A percentile compares a stretch with the other conserved stretches of the same genome.
phyloP scores from a whole-genome alignment of 2,329 filamentous ascomycete species.

The Aureobasidium sp. region DNA sequence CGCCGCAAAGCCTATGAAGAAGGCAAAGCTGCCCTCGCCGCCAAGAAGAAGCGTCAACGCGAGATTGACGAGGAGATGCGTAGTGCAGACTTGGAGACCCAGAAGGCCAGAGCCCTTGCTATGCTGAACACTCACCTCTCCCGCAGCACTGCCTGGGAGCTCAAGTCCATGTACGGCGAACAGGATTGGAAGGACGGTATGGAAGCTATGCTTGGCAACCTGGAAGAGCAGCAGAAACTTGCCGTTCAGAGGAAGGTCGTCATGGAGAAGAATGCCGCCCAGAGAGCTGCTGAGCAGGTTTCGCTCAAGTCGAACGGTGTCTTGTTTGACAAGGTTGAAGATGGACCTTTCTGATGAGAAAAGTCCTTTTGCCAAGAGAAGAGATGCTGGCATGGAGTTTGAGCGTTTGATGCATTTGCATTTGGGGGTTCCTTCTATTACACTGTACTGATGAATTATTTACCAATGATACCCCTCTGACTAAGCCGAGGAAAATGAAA shows the following conservation, averaged over 20 bases:
- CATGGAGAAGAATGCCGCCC: conserved; percentile 22
- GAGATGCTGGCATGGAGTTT: not conserved
- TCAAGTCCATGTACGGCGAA: conserved; percentile 25
- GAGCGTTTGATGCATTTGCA: not conserved
- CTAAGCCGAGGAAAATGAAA: not conserved
- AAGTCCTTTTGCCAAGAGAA: not conserved
- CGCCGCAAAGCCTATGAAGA: conserved; percentile 33
- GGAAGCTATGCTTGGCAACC: conserved; percentile 28
- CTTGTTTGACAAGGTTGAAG: not conserved
- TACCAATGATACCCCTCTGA: not conserved
- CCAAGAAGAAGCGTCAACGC: conserved; percentile 27
- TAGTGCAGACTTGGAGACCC: conserved; percentile 18
- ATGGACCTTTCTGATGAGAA: not conserved
- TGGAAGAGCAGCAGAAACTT: conserved; percentile 31
- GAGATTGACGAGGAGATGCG: conserved; percentile 30
- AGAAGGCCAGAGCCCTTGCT: conserved; percentile 25
- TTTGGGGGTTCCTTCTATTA: not conserved
- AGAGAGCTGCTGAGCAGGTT: conserved; percentile 17
- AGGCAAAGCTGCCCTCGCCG: conserved; percentile 21
- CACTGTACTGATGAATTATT: not conserved
- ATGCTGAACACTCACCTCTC: conserved; percentile 38
- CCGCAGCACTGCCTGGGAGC: conserved; percentile 29
- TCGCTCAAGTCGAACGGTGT: conserved; percentile 5
- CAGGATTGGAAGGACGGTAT: conserved; percentile 20
- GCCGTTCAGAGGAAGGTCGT: conserved; percentile 21